Evolutionary conservation across 2,329 filamentous ascomycete species (phyloP).

Genomic region (Dactylellina haptotyla): DNA sequence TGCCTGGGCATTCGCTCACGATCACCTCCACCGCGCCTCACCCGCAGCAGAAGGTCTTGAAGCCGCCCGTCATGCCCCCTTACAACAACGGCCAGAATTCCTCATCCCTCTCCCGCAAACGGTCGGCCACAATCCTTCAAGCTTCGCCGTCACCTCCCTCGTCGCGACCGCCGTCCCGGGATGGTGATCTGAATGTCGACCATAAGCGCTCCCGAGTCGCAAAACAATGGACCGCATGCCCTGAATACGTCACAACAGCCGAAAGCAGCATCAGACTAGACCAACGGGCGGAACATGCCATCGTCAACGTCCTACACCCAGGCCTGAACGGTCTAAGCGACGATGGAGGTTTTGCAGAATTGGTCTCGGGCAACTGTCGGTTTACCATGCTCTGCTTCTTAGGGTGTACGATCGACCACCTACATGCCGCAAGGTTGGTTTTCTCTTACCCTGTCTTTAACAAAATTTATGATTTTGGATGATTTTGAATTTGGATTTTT

Average conservation of each 20-base stretch:
- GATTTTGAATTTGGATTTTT: no score
- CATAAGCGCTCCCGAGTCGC: constrained; percentile 50
- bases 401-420: constrained; percentile 56
- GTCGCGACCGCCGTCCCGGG: constrained; percentile 45
- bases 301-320: constrained; percentile 54
- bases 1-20: constrained; percentile 26
- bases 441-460: no score
- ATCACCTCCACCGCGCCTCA: constrained; percentile 17
- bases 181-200: constrained; percentile 31
- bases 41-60: background rate
- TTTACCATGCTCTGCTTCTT: constrained; percentile 58
- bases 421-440: constrained; percentile 55
- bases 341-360: constrained; percentile 52
- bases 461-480: no score
- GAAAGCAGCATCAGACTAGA: constrained; percentile 56
- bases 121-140: constrained; percentile 47
- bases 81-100: constrained; percentile 6
- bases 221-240: constrained; percentile 48
- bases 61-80: constrained; percentile 11
- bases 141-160: constrained; percentile 46
- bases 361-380: constrained; percentile 53
- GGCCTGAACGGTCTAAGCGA: constrained; percentile 50
- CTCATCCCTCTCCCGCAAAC: constrained; percentile 40
- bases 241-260: constrained; percentile 39
- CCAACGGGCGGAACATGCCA: constrained; percentile 53